phyloP scores from a whole-genome alignment of 495 filamentous ascomycete species.

The Pyronema omphalodes region DNA sequence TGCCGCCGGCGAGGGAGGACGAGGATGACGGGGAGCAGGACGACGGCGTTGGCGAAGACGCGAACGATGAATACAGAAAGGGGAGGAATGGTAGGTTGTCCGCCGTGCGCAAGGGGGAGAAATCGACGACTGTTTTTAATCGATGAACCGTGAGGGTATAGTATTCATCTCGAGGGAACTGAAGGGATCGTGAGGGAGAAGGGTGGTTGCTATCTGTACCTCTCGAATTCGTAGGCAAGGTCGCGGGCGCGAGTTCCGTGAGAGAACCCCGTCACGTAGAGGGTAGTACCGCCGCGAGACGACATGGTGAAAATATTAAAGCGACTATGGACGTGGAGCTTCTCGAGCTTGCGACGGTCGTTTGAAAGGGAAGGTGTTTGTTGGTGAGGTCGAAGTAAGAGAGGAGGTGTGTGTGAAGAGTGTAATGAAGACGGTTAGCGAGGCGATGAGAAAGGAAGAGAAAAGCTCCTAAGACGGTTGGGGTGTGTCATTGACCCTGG shows the following conservation, averaged over 20 bases:
- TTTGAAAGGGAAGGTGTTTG: not conserved
- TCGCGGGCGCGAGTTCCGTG: conserved; percentile 98
- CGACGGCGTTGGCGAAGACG: conserved; percentile 18
- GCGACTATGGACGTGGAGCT: not conserved
- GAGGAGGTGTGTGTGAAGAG: conserved; percentile 4
- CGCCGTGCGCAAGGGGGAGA: conserved; percentile 1
- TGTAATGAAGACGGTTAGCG: conserved; percentile 10
- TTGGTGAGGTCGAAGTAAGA: not conserved
- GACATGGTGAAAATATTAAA: conserved; percentile 45
- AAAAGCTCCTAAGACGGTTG: conserved; percentile 5
- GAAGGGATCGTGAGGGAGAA: conserved; percentile 27
- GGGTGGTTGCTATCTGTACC: conserved; percentile 41
- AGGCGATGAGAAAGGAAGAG: conserved; percentile 14
- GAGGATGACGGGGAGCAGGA: conserved; percentile 15
- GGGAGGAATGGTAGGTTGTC: conserved; percentile 1
- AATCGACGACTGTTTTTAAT: conserved; percentile 18
- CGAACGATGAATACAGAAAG: conserved; percentile 13
- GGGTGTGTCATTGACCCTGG: not conserved
- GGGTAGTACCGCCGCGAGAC: conserved; percentile 74
- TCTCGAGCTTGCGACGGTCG: not conserved
- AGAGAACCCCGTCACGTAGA: conserved; percentile 91
- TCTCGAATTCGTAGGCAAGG: conserved; percentile 99
- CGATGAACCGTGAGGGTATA: conserved; percentile 6
- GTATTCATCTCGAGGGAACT: conserved; percentile 7
- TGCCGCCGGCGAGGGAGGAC: conserved; percentile 22